Evolutionary conservation across 768 basidiomycete species (phyloP).

Genomic region (Lactifluus hygrophoroides): DNA sequence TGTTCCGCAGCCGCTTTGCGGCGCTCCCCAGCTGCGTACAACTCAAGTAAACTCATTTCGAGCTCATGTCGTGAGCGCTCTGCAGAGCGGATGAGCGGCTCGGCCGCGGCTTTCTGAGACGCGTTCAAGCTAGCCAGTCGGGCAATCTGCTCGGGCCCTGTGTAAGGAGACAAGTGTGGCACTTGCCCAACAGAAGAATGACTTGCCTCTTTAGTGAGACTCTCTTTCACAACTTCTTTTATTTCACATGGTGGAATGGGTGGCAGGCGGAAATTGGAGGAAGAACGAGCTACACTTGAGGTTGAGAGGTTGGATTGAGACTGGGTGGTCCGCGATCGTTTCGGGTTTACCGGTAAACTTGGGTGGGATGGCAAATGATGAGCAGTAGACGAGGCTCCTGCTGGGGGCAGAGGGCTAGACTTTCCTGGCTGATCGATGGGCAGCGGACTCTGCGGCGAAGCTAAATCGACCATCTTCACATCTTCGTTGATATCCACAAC

Average conservation of each 20-base stretch:
- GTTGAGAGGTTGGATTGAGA: neutral
- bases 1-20: constrained; percentile 50
- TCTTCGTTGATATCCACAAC: constrained; percentile 3
- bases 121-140: constrained; percentile 13
- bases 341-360: neutral
- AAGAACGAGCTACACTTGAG: constrained; percentile 2
- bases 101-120: constrained; percentile 9
- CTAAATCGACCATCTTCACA: constrained; percentile 11
- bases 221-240: constrained; percentile 15
- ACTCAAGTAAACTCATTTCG: constrained; percentile 50
- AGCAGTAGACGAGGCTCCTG: neutral
- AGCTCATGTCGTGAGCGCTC: constrained; percentile 49
- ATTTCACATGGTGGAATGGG: constrained; percentile 6
- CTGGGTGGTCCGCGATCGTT: constrained; percentile 5
- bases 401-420: constrained; percentile 7
- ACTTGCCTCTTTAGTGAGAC: constrained; percentile 10
- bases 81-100: constrained; percentile 9
- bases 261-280: constrained; percentile 9
- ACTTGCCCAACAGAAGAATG: neutral
- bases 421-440: constrained; percentile 8
- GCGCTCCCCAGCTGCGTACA: constrained; percentile 49
- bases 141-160: neutral
- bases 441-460: constrained; percentile 1
- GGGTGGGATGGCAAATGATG: neutral
- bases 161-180: neutral